A percentile compares a stretch with the other conserved stretches of the same genome.
These are phyloP conservation scores for Bacidia gigantensis DNA, from an alignment of 495 filamentous ascomycete species.

Conservation along the genomic window DNA sequence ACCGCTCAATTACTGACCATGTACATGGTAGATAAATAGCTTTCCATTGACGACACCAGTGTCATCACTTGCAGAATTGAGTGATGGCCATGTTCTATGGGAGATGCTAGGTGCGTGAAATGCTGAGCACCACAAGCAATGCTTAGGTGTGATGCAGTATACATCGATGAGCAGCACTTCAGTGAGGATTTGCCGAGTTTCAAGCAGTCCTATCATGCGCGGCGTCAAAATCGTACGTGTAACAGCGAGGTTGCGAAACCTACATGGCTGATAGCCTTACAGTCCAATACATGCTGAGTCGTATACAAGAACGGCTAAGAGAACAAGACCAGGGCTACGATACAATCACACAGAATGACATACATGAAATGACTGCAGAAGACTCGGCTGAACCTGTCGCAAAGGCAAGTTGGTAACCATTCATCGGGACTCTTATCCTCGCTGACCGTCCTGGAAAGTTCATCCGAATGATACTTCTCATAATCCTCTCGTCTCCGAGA, in stretches of 20 bases:
- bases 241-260: not conserved
- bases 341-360: conserved; percentile 6
- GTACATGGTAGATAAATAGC: conserved; percentile 33
- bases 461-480: conserved; percentile 48
- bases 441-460: conserved; percentile 39
- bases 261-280: not conserved
- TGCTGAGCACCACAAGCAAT: not conserved
- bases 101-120: conserved; percentile 32
- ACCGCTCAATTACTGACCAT: conserved; percentile 42
- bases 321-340: conserved; percentile 3
- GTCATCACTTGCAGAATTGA: conserved; percentile 46
- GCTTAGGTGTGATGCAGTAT: conserved; percentile 25
- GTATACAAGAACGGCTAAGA: conserved; percentile 6
- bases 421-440: conserved; percentile 8
- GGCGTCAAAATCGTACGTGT: conserved; percentile 24
- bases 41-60: conserved; percentile 35
- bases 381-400: not conserved
- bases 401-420: conserved; percentile 4
- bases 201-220: conserved; percentile 32
- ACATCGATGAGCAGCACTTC: conserved; percentile 58
- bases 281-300: conserved; percentile 10
- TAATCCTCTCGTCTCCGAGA: conserved; percentile 44
- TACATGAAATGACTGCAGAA: conserved; percentile 5
- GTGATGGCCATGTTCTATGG: conserved; percentile 63
- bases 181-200: conserved; percentile 44